These are phyloP conservation scores for Blastosporella zonata DNA, from an alignment of 1,284 basidiomycete species.

Conservation along the genomic window DNA sequence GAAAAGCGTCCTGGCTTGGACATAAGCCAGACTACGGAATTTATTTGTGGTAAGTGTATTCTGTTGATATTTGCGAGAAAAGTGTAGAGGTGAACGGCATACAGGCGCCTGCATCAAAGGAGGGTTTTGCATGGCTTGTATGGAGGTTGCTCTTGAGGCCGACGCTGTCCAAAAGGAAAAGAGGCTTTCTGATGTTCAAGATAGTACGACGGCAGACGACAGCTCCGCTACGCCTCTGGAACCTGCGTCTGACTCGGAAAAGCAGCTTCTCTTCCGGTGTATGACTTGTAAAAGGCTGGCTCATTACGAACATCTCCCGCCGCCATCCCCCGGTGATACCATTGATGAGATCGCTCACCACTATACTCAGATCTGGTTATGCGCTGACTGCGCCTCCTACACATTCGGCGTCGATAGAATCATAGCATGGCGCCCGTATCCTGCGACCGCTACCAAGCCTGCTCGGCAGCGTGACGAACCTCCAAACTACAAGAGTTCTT, in stretches of 20 bases:
- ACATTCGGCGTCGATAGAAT: slow-evolving; percentile 78
- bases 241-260: neutral
- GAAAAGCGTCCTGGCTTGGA: slow-evolving; percentile 43
- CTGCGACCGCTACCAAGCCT: slow-evolving; percentile 56
- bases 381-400: slow-evolving; percentile 78
- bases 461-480: slow-evolving; percentile 37
- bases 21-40: slow-evolving; percentile 67
- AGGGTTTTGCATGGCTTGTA: slow-evolving; percentile 76
- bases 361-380: slow-evolving; percentile 68
- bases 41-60: slow-evolving; percentile 57
- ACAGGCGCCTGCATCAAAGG: slow-evolving; percentile 66
- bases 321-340: slow-evolving; percentile 42
- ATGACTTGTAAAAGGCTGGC: slow-evolving; percentile 74
- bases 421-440: slow-evolving; percentile 86
- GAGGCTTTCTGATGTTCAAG: slow-evolving; percentile 15
- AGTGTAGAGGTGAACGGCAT: neutral
- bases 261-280: slow-evolving; percentile 70
- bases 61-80: neutral
- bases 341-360: slow-evolving; percentile 50
- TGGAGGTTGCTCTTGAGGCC: slow-evolving; percentile 50
- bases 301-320: slow-evolving; percentile 74
- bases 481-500: slow-evolving; percentile 52
- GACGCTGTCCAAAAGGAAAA: slow-evolving; percentile 30
- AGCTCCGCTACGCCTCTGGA: slow-evolving; percentile 13
- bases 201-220: slow-evolving; percentile 33